Percentiles rank a stretch among this genome's conserved stretches.
phyloP scores from a whole-genome alignment of 1,284 basidiomycete genomes.

The Fomitopsis palustris region DNA sequence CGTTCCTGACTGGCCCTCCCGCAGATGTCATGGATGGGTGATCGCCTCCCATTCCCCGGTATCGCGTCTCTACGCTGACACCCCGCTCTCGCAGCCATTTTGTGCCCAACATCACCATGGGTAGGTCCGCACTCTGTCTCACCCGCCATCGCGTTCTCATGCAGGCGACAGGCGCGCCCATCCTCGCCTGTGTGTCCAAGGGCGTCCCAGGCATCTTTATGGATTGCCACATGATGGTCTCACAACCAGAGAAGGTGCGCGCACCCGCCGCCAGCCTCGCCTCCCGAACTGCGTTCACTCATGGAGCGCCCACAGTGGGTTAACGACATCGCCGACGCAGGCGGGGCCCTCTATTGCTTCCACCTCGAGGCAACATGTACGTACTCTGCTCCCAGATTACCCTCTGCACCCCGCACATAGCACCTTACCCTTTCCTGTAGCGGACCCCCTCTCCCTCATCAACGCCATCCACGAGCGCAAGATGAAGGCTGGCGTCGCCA shows the following conservation, averaged over 20 bases:
- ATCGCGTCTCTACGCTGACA: constrained; percentile 14
- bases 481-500: constrained; percentile 93
- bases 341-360: constrained; percentile 95
- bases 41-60: constrained; percentile 8
- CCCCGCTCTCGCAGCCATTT: constrained; percentile 68
- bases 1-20: constrained; percentile 2
- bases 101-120: constrained; percentile 98
- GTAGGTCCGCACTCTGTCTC: constrained; percentile 36
- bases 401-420: not conserved
- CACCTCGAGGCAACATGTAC: constrained; percentile 93
- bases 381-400: constrained; percentile 25
- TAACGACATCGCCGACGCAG: constrained; percentile 91
- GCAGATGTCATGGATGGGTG: constrained; percentile 96
- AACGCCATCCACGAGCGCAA: constrained; percentile 67
- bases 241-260: constrained; percentile 85
- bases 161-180: constrained; percentile 69
- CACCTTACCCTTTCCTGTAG: constrained; percentile 40
- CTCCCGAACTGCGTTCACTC: not conserved
- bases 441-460: constrained; percentile 74
- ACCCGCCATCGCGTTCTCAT: constrained; percentile 11
- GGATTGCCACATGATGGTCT: constrained; percentile 99
- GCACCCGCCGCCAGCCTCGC: not conserved
- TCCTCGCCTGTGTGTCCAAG: constrained; percentile 86
- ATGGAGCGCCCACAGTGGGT: constrained; percentile 73
- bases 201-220: constrained; percentile 94